phyloP scores from a whole-genome alignment of 2,329 filamentous ascomycete species.

The Blumeria hordei region DNA sequence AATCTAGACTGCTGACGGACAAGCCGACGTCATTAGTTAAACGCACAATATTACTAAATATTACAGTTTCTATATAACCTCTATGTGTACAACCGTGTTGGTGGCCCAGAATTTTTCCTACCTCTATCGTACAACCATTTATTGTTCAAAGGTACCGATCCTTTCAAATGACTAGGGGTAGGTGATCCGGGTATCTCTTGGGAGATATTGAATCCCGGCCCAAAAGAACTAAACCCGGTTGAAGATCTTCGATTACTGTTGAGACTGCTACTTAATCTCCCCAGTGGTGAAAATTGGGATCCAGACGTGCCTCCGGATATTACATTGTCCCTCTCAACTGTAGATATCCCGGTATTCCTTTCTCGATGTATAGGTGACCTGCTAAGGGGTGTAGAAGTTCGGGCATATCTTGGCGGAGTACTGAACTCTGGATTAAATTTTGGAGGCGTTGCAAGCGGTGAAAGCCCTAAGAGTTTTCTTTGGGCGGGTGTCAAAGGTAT shows the following conservation, averaged over 20 bases:
- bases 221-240: conserved; percentile 33
- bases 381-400: conserved; percentile 36
- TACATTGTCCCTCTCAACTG: conserved; percentile 31
- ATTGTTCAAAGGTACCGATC: conserved; percentile 59
- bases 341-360: conserved; percentile 29
- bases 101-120: conserved; percentile 17
- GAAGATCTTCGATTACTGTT: conserved; percentile 33
- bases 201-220: conserved; percentile 18
- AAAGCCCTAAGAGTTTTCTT: conserved; percentile 60
- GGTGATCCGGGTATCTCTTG: conserved; percentile 38
- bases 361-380: conserved; percentile 31
- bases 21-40: too few relatives aligned
- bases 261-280: conserved; percentile 23
- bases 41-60: too few relatives aligned
- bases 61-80: background rate
- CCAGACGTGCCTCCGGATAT: conserved; percentile 17
- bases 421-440: conserved; percentile 50
- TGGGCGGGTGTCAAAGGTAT: conserved; percentile 82
- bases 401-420: conserved; percentile 69
- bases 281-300: conserved; percentile 25
- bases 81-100: conserved; percentile 10
- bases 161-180: conserved; percentile 41
- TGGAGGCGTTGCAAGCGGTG: conserved; percentile 35
- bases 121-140: conserved; percentile 90
- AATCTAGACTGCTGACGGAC: too few relatives aligned